phyloP scores from a whole-genome alignment of 2,329 filamentous ascomycete species.

The Tolypocladium ophioglossoides region DNA sequence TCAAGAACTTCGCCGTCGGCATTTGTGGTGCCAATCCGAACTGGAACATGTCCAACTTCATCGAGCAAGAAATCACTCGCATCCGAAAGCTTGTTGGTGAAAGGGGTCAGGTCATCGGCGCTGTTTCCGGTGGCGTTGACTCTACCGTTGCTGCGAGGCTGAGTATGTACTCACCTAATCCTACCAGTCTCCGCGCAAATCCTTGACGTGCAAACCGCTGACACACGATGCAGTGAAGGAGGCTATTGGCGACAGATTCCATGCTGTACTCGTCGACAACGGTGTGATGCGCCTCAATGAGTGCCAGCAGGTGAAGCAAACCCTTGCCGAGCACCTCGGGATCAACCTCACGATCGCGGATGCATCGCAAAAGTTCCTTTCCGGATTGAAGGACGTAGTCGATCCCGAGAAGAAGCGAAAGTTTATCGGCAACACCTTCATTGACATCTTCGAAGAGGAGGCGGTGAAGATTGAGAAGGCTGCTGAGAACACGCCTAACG shows the following conservation, averaged over 20 bases:
- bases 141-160: constrained; percentile 78
- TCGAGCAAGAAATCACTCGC: constrained; percentile 66
- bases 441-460: constrained; percentile 67
- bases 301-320: constrained; percentile 70
- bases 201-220: not conserved
- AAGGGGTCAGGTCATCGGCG: constrained; percentile 64
- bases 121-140: constrained; percentile 67
- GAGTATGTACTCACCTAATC: not conserved
- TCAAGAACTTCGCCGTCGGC: constrained; percentile 73
- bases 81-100: constrained; percentile 76
- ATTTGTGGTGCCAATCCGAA: constrained; percentile 69
- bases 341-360: constrained; percentile 89
- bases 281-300: constrained; percentile 74
- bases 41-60: constrained; percentile 83
- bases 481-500: constrained; percentile 53
- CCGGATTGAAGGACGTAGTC: constrained; percentile 59
- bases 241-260: constrained; percentile 51
- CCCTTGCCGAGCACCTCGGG: constrained; percentile 65
- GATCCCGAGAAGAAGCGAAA: constrained; percentile 83
- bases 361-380: constrained; percentile 67
- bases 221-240: constrained; percentile 49
- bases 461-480: constrained; percentile 59
- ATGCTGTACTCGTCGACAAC: constrained; percentile 78
- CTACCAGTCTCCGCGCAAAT: not conserved
- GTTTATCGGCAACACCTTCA: constrained; percentile 66